Evolutionary conservation across 177 flowering plant species (phyloP).

Genomic region (Vitis hybrid): DNA sequence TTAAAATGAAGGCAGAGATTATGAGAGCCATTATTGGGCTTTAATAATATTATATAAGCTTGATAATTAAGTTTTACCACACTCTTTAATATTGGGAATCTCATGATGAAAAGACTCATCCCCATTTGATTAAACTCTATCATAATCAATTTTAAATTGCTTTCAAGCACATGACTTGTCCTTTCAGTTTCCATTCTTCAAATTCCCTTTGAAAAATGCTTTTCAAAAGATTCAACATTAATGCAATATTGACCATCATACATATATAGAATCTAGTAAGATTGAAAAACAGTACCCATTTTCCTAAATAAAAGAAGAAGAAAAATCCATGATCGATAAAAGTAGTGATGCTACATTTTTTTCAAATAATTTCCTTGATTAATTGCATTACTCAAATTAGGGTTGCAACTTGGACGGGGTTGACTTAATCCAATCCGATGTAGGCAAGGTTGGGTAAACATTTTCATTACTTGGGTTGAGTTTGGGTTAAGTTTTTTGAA

Average conservation of each 20-base stretch:
- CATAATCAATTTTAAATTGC: neutral
- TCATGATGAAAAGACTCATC: conserved; percentile 1
- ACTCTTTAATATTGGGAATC: neutral
- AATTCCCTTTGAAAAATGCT: neutral
- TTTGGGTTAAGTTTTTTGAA: too few species aligned
- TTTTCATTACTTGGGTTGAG: too few species aligned
- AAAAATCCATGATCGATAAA: too few species aligned
- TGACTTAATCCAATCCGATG: too few species aligned
- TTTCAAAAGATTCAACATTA: neutral
- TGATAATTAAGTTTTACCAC: conserved; percentile 5
- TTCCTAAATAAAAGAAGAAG: too few species aligned
- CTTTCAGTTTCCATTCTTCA: neutral
- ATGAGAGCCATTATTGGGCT: conserved; percentile 3
- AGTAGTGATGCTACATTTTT: too few species aligned
- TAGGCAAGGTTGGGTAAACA: too few species aligned
- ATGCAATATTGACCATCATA: too few species aligned
- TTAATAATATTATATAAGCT: neutral
- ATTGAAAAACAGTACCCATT: too few species aligned
- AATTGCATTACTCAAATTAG: too few species aligned
- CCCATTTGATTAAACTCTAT: neutral
- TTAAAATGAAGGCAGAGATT: conserved; percentile 1
- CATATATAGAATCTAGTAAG: too few species aligned
- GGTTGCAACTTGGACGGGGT: fast-evolving
- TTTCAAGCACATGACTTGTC: neutral
- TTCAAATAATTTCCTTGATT: too few species aligned